A percentile compares a stretch with the other conserved stretches of the same genome.
These are phyloP conservation scores for Lichtheimia ramosa DNA, from an alignment of 371 early-diverging fungal species.

Conservation along the genomic window DNA sequence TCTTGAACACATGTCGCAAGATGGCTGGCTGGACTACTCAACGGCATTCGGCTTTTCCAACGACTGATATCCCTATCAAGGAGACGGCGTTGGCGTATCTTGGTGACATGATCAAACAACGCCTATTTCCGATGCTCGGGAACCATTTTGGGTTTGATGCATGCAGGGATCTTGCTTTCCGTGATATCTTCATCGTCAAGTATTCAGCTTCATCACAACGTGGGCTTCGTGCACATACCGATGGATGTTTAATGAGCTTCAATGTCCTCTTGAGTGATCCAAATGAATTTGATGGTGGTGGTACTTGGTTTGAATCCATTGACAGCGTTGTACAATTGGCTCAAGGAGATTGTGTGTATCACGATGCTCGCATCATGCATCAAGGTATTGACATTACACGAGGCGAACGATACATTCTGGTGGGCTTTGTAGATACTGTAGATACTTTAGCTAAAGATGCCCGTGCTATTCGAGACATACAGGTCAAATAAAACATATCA, in stretches of 20 bases:
- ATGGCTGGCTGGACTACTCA: conserved; percentile 35
- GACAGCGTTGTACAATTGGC: conserved; percentile 23
- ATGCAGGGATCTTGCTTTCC: conserved; percentile 40
- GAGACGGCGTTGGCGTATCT: conserved; percentile 6
- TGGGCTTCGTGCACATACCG: conserved; percentile 50
- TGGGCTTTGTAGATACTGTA: conserved; percentile 60
- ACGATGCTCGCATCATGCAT: conserved; percentile 53
- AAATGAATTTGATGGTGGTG: conserved; percentile 63
- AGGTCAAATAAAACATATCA: neutral
- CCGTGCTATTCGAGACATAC: neutral
- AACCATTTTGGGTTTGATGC: conserved; percentile 34
- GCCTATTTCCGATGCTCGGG: conserved; percentile 27
- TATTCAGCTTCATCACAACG: conserved; percentile 48
- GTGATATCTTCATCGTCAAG: conserved; percentile 60
- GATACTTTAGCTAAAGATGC: conserved; percentile 41
- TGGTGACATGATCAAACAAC: conserved; percentile 18
- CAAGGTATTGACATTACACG: conserved; percentile 46
- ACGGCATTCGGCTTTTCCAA: conserved; percentile 60
- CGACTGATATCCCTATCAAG: conserved; percentile 51
- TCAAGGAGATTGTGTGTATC: conserved; percentile 55
- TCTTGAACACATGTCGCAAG: conserved; percentile 23
- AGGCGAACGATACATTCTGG: conserved; percentile 50
- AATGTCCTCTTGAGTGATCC: conserved; percentile 53
- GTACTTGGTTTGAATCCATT: conserved; percentile 48
- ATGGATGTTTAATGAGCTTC: conserved; percentile 61